Evolutionary conservation across 345 rosid species (phyloP).

Genomic region (Eucalyptus brandiana): DNA sequence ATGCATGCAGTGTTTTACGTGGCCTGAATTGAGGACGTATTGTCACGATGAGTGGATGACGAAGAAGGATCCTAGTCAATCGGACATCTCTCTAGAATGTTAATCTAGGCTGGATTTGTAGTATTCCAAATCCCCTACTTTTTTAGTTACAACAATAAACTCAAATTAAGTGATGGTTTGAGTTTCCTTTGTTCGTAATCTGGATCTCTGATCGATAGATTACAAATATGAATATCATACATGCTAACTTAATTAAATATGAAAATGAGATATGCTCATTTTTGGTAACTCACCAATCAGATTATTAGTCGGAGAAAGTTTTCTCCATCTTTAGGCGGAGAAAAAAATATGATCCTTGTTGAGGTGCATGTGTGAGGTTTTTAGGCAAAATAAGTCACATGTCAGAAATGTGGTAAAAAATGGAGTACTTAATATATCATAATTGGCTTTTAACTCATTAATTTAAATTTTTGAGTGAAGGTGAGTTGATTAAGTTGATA

Average conservation of each 20-base stretch:
- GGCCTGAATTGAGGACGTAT: background rate
- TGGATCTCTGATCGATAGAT: no score
- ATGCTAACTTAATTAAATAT: background rate
- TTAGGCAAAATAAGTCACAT: background rate
- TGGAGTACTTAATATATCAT: background rate
- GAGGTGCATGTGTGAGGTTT: background rate
- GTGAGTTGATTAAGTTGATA: background rate
- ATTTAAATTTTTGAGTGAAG: background rate
- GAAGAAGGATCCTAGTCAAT: background rate
- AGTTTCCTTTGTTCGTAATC: background rate
- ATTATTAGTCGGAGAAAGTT: background rate
- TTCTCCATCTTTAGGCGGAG: background rate
- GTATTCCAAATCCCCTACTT: background rate
- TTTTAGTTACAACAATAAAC: background rate
- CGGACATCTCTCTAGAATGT: background rate
- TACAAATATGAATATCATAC: background rate
- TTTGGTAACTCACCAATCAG: background rate
- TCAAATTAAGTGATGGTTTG: background rate
- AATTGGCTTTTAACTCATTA: background rate
- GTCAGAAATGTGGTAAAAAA: background rate
- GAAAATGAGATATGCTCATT: background rate
- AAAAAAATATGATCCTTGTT: background rate
- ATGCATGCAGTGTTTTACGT: background rate
- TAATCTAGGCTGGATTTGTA: background rate
- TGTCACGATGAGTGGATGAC: background rate